Conservation (phyloP, 768 basidiomycete genomes). For the Tylopilus sp. region DNA sequence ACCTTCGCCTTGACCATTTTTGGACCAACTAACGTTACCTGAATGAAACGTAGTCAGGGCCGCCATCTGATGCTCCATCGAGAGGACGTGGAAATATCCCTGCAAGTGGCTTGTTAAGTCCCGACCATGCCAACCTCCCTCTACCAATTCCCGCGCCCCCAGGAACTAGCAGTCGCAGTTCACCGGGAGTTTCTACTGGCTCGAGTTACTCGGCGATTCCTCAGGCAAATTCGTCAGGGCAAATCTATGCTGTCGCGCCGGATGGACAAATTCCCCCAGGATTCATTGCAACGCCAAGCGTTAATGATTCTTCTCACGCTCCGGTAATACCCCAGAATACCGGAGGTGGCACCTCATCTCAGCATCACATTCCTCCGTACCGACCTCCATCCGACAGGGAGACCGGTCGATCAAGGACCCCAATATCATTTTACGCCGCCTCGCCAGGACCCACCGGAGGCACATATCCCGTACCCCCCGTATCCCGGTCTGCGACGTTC, state of each 20-base stretch:
- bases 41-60: conserved; percentile 24
- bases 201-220: conserved; percentile 11
- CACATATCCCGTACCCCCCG: conserved; percentile 27
- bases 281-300: conserved; percentile 8
- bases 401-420: conserved; percentile 16
- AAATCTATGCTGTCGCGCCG: conserved; percentile 7
- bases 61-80: conserved; percentile 33
- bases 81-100: conserved; percentile 16
- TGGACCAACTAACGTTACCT: conserved; percentile 12
- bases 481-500: conserved; percentile 23
- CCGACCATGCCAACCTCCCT: conserved; percentile 30
- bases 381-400: conserved; percentile 21
- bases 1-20: conserved; percentile 4
- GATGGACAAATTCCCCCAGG: conserved; percentile 13
- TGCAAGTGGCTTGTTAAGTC: conserved; percentile 24
- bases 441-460: conserved; percentile 25
- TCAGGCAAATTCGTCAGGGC: conserved; percentile 10
- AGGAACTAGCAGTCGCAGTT: conserved; percentile 8
- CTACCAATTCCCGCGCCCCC: conserved; percentile 24
- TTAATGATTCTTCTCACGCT: conserved; percentile 6
- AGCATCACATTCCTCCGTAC: conserved; percentile 11
- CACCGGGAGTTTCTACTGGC: conserved; percentile 14
- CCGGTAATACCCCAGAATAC: conserved; percentile 23
- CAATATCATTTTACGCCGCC: conserved; percentile 23
- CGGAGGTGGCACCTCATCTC: conserved; percentile 6